Evolutionary conservation across 2,329 filamentous ascomycete species (phyloP).

Genomic region (Lachnellula hyalina): DNA sequence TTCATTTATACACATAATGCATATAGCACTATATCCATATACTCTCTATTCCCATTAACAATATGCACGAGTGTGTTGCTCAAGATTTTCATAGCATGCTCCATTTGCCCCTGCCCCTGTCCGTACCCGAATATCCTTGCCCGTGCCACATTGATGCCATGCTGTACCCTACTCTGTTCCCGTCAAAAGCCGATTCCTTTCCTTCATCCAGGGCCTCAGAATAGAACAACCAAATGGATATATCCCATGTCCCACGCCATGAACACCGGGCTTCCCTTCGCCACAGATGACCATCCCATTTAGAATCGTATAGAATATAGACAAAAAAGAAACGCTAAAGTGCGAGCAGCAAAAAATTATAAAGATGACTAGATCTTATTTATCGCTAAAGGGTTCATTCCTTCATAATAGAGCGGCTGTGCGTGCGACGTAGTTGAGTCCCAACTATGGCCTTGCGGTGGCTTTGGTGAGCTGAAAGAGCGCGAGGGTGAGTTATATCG

Average conservation of each 20-base stretch:
- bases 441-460: constrained; percentile 30
- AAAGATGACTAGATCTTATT: constrained; percentile 26
- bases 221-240: too few relatives aligned
- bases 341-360: constrained; percentile 7
- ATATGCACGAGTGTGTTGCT: too few relatives aligned
- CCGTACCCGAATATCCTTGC: too few relatives aligned
- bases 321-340: constrained; percentile 21
- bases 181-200: too few relatives aligned
- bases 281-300: not conserved
- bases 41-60: too few relatives aligned
- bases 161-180: too few relatives aligned
- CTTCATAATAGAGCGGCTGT: constrained; percentile 14
- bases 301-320: constrained; percentile 5
- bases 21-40: too few relatives aligned
- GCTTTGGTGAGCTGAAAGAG: constrained; percentile 43
- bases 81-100: too few relatives aligned
- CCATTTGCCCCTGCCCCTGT: too few relatives aligned
- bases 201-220: too few relatives aligned
- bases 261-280: not conserved
- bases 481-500: constrained; percentile 41
- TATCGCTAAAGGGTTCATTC: constrained; percentile 27
- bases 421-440: constrained; percentile 24
- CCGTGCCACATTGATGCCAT: too few relatives aligned
- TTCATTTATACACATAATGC: too few relatives aligned
- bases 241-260: not conserved